These are phyloP conservation scores for Tremella fuciformis DNA, from an alignment of 768 basidiomycete species.

Conservation along the genomic window DNA sequence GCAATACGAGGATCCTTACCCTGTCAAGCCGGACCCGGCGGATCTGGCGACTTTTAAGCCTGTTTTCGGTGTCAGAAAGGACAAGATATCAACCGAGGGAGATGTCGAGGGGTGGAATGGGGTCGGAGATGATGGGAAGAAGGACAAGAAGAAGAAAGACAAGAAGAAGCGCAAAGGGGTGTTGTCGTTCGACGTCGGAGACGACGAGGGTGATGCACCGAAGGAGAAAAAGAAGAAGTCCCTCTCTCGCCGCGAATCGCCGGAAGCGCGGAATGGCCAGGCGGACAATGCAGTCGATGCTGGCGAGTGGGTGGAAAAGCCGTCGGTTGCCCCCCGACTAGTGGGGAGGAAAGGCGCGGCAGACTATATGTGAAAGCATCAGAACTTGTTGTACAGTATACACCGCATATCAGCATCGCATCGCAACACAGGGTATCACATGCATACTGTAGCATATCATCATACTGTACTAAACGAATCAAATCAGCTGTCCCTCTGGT, in stretches of 20 bases:
- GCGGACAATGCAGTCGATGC: slow-evolving; percentile 16
- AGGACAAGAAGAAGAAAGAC: slow-evolving; percentile 52
- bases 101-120: slow-evolving; percentile 46
- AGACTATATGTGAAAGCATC: slow-evolving; percentile 62
- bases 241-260: too few relatives aligned
- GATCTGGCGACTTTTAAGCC: slow-evolving; percentile 81
- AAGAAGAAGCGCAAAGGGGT: slow-evolving; percentile 59
- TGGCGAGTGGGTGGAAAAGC: slow-evolving; percentile 46
- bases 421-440: not conserved
- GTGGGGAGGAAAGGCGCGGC: slow-evolving; percentile 68
- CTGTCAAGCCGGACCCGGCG: slow-evolving; percentile 43
- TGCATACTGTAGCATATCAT: not conserved
- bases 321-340: slow-evolving; percentile 31
- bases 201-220: slow-evolving; percentile 58
- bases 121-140: slow-evolving; percentile 50
- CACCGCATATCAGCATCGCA: too few relatives aligned
- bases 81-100: not conserved
- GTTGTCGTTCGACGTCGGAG: slow-evolving; percentile 62
- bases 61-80: slow-evolving; percentile 62
- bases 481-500: not conserved
- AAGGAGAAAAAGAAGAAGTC: slow-evolving; percentile 47
- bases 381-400: too few relatives aligned
- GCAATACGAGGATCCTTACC: slow-evolving; percentile 15
- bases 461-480: too few relatives aligned
- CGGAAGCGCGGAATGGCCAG: slow-evolving; percentile 28